Evolutionary conservation across 768 basidiomycete species (phyloP), one percentile per base, ranked within the genome.

Genomic region (Rhodotorula toruloides): DNA sequence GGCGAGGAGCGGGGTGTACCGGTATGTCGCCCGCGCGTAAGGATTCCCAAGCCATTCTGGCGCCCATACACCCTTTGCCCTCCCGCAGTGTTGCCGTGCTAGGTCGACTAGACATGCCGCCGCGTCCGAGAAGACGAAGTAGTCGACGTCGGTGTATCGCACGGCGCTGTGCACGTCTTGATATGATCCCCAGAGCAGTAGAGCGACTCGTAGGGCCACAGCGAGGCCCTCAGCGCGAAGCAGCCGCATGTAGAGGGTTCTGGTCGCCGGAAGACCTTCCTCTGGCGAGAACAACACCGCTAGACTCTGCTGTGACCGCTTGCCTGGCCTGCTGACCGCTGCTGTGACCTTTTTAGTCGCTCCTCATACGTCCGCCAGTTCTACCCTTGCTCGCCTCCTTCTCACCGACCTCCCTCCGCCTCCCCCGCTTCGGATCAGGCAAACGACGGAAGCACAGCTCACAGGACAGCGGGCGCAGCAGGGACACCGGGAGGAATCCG

Each of bases 131-230:
- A 97, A 96, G 72, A 99, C 94, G 43, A 85, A 83, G 78, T 97
- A 98, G 78, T 99, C 96, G 71, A 98, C 82, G 78, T 99, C 96
- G n/a, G 96, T 98, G 76, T 98, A 99, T 77, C 91, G 93, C 34
- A 97, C 86, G 40, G 84, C 76, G 1, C 88, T 88, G 74, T 81
- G 85, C 19, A 84, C 83, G 74, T 96, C 91, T 65, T 92, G 90
- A 84, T 88, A 91, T 79, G 89, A 87, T 75, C 90, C 90, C 77
- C 91, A 94, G 6, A 86, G 75, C 63, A 94, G 86, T 44, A 94
- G 83, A 7, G 75, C 81, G 29, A 87, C 76, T 63, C 90, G 85
- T 50, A 93, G 75, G 46, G 81, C n/a, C 29, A 80, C 77, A 2
- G 89, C 68, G 17, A 54, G 39, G 21, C 27, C 25, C 39, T 65